phyloP scores from a whole-genome alignment of 805 yeast species.

The Metschnikowia koreensis region DNA sequence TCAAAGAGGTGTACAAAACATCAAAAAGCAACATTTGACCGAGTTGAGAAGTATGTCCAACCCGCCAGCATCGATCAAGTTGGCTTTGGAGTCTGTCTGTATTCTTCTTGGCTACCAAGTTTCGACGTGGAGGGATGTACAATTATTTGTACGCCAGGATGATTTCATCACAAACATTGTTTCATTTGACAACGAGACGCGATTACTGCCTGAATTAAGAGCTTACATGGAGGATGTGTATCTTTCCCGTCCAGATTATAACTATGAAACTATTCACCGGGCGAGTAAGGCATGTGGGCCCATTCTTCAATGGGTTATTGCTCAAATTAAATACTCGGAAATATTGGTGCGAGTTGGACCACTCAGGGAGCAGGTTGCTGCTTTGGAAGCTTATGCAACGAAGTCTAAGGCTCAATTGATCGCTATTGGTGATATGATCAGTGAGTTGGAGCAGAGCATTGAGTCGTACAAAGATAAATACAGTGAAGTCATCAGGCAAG shows the following conservation, averaged over 20 bases:
- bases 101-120: slow-evolving; percentile 70
- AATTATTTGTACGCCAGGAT: slow-evolving; percentile 73
- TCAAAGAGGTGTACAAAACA: slow-evolving; percentile 83
- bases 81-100: slow-evolving; percentile 87
- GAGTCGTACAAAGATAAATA: slow-evolving; percentile 65
- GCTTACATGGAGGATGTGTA: slow-evolving; percentile 57
- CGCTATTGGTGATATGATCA: slow-evolving; percentile 81
- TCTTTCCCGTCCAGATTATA: slow-evolving; percentile 61
- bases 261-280: slow-evolving; percentile 69
- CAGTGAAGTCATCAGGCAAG: slow-evolving; percentile 71
- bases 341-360: slow-evolving; percentile 76
- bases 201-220: slow-evolving; percentile 54
- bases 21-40: slow-evolving; percentile 87
- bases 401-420: slow-evolving; percentile 65
- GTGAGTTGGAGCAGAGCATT: slow-evolving; percentile 68
- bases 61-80: slow-evolving; percentile 85
- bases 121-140: slow-evolving; percentile 78
- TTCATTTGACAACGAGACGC: slow-evolving; percentile 60
- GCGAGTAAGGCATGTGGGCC: slow-evolving; percentile 98
- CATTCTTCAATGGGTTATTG: slow-evolving; percentile 79
- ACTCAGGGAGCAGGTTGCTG: slow-evolving; percentile 58
- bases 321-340: slow-evolving; percentile 76
- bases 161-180: slow-evolving; percentile 86
- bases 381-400: slow-evolving; percentile 56
- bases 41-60: slow-evolving; percentile 86